phyloP scores from a whole-genome alignment of 257 asterid species.

The Apocynum venetum region DNA sequence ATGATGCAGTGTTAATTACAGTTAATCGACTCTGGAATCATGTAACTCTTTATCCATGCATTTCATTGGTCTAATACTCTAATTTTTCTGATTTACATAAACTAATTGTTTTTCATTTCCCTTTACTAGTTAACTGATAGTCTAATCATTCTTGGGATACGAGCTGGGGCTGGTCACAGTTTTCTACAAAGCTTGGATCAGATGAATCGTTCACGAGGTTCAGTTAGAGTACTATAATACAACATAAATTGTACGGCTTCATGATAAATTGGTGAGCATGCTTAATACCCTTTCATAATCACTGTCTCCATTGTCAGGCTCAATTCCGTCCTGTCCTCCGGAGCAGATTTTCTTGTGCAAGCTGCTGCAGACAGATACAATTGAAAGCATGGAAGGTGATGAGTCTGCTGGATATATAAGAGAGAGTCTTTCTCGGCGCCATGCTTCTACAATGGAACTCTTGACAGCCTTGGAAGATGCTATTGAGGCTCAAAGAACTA shows the following conservation, averaged over 20 bases:
- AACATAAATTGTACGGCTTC: constrained; percentile 1
- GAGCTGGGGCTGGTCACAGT: constrained; percentile 59
- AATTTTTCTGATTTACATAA: constrained; percentile 15
- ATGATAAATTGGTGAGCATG: not conserved
- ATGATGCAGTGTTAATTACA: constrained; percentile 60
- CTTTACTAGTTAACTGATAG: constrained; percentile 66
- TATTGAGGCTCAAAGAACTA: constrained; percentile 59
- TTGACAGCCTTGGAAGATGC: constrained; percentile 71
- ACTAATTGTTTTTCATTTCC: constrained; percentile 19
- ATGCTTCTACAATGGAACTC: constrained; percentile 58
- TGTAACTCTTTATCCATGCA: constrained; percentile 38
- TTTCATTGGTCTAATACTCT: constrained; percentile 8
- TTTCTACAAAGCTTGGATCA: constrained; percentile 52
- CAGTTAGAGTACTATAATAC: constrained; percentile 9
- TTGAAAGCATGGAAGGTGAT: constrained; percentile 36
- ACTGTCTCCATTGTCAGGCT: constrained; percentile 45
- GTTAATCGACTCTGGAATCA: constrained; percentile 87
- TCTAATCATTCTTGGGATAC: constrained; percentile 66
- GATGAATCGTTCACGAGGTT: constrained; percentile 70
- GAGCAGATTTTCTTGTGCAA: constrained; percentile 86
- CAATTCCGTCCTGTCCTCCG: constrained; percentile 72
- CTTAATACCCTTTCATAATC: constrained; percentile 3
- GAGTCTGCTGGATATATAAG: constrained; percentile 43
- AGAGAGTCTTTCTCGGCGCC: constrained; percentile 65
- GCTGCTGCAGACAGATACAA: constrained; percentile 46